Conservation (phyloP, 306 rosid species). For the Castanea crenata region DNA sequence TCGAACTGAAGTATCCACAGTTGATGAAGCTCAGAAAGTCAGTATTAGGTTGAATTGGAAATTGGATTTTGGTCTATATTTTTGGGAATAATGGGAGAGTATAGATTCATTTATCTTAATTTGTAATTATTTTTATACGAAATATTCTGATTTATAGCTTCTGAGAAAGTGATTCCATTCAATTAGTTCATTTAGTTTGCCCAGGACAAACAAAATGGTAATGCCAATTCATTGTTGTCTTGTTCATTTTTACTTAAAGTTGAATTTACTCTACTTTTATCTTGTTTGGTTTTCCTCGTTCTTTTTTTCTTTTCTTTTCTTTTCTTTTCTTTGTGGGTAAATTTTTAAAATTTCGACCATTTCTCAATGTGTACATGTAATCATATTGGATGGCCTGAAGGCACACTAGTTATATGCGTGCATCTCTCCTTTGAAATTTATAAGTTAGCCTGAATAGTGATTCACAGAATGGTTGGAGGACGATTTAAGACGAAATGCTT, state of each 20-base stretch:
- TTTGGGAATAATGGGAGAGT: conserved; percentile 19
- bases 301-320: too few relatives aligned
- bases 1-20: background rate
- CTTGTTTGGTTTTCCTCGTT: background rate
- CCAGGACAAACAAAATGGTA: conserved; percentile 24
- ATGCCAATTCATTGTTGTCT: conserved; percentile 36
- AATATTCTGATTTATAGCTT: conserved; percentile 2
- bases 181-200: conserved; percentile 19
- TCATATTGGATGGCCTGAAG: too few relatives aligned
- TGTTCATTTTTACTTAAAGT: conserved; percentile 17
- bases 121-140: conserved; percentile 12
- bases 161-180: conserved; percentile 9
- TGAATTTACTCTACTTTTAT: background rate
- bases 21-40: background rate
- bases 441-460: too few relatives aligned
- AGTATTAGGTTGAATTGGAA: background rate
- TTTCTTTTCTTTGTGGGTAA: too few relatives aligned
- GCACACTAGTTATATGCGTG: too few relatives aligned
- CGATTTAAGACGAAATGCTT: too few relatives aligned
- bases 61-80: conserved; percentile 12
- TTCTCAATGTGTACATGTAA: too few relatives aligned
- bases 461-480: too few relatives aligned
- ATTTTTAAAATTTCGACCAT: too few relatives aligned
- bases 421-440: too few relatives aligned
- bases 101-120: background rate